Evolutionary conservation across 371 early-diverging fungal genomes (phyloP), one percentile per base, ranked within the genome.

Genomic region (Saksenaea oblongispora): DNA sequence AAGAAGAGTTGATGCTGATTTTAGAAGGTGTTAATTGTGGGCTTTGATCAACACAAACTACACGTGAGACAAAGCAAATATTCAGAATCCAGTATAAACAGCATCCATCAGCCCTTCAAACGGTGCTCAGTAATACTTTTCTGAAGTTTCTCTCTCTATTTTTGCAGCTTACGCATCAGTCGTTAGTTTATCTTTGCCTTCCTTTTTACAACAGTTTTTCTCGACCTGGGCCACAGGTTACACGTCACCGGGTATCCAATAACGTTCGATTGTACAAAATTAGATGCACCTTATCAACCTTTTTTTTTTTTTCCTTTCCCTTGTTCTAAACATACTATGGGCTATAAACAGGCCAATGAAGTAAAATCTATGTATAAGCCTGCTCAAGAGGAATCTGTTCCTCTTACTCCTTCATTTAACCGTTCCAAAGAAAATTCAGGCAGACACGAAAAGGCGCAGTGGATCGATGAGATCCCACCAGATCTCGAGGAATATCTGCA

Each of bases 401-500:
- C 51, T 22, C 51, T 47, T 5, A 47, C 51, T 7, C 31, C 31
- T 5, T 47, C 51, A 11, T 22, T 22, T 22, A 47, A 3, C 24
- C 51, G 51, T 11, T 22, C 9, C 22, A 17, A 17, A 47, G 24
- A 47, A 47, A 39, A 39, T 39, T 2, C 15, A 39, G n/a, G n/a
- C 11, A 39, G 35, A 35, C 59, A 54, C 7, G 56, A 34, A 42
- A 61, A 61, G 59, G 58, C 63, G 24, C 59, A 63, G 28, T 70
- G 73, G 71, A 58, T 60, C 39, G 91, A 92, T 31, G 87, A 89
- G 51, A 83, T 92, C 51, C 68, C 89, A 18, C 82, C 89, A 7
- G 89, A 90, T 65, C 75, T 92, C 17, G 91, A 92, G 65, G 79
- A 79, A 2, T 78, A 90, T 37, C 71, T 92, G 35, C 83, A 90